phyloP scores from a whole-genome alignment of 257 asterid species.

The Sherardia arvensis region DNA sequence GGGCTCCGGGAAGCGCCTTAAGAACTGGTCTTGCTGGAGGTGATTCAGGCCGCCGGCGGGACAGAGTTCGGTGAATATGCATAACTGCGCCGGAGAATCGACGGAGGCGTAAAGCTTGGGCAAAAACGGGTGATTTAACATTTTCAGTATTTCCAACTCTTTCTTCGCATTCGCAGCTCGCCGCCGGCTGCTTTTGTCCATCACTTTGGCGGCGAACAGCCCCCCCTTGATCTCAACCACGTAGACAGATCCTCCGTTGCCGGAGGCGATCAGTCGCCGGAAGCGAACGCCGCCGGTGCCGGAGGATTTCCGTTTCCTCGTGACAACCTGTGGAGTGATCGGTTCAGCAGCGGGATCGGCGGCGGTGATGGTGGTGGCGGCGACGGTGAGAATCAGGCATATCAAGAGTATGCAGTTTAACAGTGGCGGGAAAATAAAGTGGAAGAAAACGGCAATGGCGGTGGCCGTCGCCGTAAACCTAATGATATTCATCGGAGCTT shows the following conservation, averaged over 20 bases:
- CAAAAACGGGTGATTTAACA: constrained; percentile 75
- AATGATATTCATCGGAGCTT: not conserved
- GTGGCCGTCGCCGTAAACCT: not conserved
- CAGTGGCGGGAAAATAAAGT: not conserved
- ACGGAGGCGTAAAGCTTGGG: constrained; percentile 49
- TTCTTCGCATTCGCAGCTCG: constrained; percentile 35
- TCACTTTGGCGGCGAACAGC: constrained; percentile 61
- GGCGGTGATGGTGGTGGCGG: not conserved
- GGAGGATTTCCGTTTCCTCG: not conserved
- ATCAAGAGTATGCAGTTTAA: not conserved
- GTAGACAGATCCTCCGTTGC: not conserved
- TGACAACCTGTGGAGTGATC: not conserved
- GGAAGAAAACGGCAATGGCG: not conserved
- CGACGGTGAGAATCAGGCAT: not conserved
- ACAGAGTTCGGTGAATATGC: constrained; percentile 64
- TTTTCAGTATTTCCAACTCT: constrained; percentile 60
- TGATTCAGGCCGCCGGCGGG: constrained; percentile 74
- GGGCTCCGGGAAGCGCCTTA: constrained; percentile 41
- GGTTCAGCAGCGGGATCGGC: not conserved
- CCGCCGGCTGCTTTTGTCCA: constrained; percentile 43
- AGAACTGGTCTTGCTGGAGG: constrained; percentile 64
- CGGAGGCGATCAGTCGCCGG: not conserved
- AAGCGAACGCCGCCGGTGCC: not conserved
- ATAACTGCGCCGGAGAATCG: constrained; percentile 51
- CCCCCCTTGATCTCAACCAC: not conserved